A percentile compares a stretch with the other conserved stretches of the same genome.
Evolutionary conservation across 306 rosid species (phyloP).

Genomic region (Prunus dulcis): DNA sequence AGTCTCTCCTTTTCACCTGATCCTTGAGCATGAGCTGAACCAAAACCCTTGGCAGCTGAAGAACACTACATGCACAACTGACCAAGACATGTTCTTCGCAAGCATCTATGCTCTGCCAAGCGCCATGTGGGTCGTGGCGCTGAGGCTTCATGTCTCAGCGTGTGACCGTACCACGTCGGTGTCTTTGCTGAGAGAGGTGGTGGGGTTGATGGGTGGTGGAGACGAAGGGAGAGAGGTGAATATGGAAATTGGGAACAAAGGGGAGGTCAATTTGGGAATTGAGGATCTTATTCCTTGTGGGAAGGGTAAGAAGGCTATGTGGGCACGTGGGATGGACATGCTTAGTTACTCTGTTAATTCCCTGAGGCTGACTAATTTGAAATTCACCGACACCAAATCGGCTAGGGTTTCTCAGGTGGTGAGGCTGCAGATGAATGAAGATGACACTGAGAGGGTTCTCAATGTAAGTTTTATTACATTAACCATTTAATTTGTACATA

Average conservation of each 20-base stretch:
- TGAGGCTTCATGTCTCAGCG: constrained; percentile 48
- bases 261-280: constrained; percentile 25
- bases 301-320: constrained; percentile 34
- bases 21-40: constrained; percentile 51
- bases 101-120: constrained; percentile 32
- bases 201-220: constrained; percentile 13
- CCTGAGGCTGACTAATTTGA: constrained; percentile 42
- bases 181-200: constrained; percentile 40
- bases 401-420: constrained; percentile 43
- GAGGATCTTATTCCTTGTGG: constrained; percentile 45
- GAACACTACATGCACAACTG: neutral
- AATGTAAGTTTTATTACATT: constrained; percentile 22
- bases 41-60: constrained; percentile 25
- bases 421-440: constrained; percentile 37
- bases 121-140: constrained; percentile 23
- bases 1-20: constrained; percentile 42
- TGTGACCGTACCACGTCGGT: constrained; percentile 57
- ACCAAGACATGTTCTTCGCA: constrained; percentile 30
- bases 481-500: neutral
- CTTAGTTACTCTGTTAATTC: constrained; percentile 51
- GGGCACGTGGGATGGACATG: constrained; percentile 50
- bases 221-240: neutral
- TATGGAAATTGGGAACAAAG: neutral
- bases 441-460: constrained; percentile 38
- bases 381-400: constrained; percentile 31